These are phyloP conservation scores for Arabidopsis thaliana DNA, from an alignment of 345 rosid species.

Conservation along the genomic window DNA sequence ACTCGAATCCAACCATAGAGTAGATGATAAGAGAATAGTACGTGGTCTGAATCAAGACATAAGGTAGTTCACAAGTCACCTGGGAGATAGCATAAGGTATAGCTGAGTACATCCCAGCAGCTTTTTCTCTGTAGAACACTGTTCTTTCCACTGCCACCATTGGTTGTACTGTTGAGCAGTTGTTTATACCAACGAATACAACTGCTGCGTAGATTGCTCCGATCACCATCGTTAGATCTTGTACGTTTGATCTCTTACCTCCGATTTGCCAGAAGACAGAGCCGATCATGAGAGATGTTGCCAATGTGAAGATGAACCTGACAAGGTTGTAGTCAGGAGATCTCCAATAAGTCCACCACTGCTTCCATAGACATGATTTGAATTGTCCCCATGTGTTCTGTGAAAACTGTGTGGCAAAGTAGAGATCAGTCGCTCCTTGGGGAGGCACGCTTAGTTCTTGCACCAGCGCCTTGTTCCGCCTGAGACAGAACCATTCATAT, in stretches of 20 bases:
- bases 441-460: constrained; percentile 64
- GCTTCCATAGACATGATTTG: constrained; percentile 74
- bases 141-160: constrained; percentile 71
- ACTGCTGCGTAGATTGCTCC: constrained; percentile 74
- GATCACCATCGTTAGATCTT: constrained; percentile 59
- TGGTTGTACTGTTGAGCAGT: constrained; percentile 74
- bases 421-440: constrained; percentile 54
- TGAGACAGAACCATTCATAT: constrained; percentile 29
- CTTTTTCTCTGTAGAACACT: constrained; percentile 73
- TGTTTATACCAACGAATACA: constrained; percentile 67
- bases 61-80: constrained; percentile 70
- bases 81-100: constrained; percentile 73
- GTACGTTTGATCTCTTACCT: constrained; percentile 49
- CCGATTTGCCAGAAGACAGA: constrained; percentile 68
- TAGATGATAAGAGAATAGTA: constrained; percentile 76
- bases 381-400: constrained; percentile 66
- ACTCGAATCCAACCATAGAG: constrained; percentile 72
- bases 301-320: constrained; percentile 59
- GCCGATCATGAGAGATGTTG: constrained; percentile 60
- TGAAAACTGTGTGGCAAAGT: constrained; percentile 57
- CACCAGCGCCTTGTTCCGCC: constrained; percentile 61
- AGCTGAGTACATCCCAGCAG: constrained; percentile 77
- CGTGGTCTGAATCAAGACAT: constrained; percentile 64
- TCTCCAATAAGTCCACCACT: constrained; percentile 84
- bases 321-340: constrained; percentile 72